Evolutionary conservation across 2,329 filamentous ascomycete genomes (phyloP), one percentile per base, ranked within the genome.

Genomic region (Penicillium aurantiogriseum): DNA sequence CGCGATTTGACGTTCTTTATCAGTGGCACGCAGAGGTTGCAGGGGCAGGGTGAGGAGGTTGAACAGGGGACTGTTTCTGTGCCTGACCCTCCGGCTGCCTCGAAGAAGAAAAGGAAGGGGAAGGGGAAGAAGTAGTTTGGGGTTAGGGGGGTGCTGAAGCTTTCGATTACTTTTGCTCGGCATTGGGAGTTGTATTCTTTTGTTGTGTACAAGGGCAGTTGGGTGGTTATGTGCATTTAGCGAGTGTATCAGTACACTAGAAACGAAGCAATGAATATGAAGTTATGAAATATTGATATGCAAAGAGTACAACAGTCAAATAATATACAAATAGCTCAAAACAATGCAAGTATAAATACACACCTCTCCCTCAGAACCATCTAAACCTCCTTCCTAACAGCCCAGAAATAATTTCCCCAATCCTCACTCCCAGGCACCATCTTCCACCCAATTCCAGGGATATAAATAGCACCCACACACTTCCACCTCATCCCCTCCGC

Each of bases 401-500:
- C 94, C 74, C 97, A 96, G 75, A 99, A 97, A 77, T 97, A 99
- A 74, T 99, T 99, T 10, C 93, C 93, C 69, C 91, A 85, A 69
- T 85, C 86, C 78, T 97, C 93, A 67, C 91, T 89, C 3, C 91
- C 90, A 25, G 77, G 74, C 5, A 97, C 87, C 73, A 91, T 85
- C 77, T 83, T 92, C 94, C 94, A 97, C 3, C 94, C 94, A 44
- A 96, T 56, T 0, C 91, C 92, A 0, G 94, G 94, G 54, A 97
- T 83, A 79, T 96, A 99, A 47, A 96, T 81, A 9, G 96, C 91
- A 0, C 94, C 94, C 81, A 90, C 87, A 61, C 67, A 88, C 72
- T 80, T 82, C 88, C 88, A 93, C 1, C 77, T 80, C 59, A 74
- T 70, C 2, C 67, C 67, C 45, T 73, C 65, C 60, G 70, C 55